Base-by-base conservation (phyloP, 352 stramenopile species). In the Aphanomyces invadans region DNA sequence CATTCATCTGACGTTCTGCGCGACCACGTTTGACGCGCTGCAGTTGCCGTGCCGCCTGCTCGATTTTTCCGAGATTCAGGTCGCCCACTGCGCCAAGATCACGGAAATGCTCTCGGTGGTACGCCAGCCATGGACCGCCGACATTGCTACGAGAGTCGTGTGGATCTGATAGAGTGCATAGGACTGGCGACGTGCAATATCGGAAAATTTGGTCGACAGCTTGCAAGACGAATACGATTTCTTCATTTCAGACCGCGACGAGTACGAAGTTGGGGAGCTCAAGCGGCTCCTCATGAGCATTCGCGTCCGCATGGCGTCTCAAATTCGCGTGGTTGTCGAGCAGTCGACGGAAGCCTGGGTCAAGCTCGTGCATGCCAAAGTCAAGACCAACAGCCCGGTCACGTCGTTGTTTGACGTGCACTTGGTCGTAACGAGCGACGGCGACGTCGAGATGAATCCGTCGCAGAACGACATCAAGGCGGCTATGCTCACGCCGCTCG, bases 201-300 rank as follows among this genome's bases (percentile, higher is more conserved):
- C 93, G 9, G 92, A 98, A 73, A 95, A 95, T 54, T 80, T 97
- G 39, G 93, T 97, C 70, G 92, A 98, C 74, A 96, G 95, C 65
- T 73, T 97, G 4, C 92, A 98, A 71, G 92, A 97, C 66, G 79
- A 95, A 65, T 97, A 88, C 62, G 90, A 98, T 59, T 92, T 97
- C 66, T 97, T 97, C 68, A 78, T 96, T 25, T 94, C 87, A 0
- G 88, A 97, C 57, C 52, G 69, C 1, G 60, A 68, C 1, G 70
- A 72, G 1, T 98, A 94, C 64, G 39, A 69, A 3, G 60, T 48
- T n/a, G 74, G 71, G 32, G 42, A 71, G 11, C 74, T 98, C 4
- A 75, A 83, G 33, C 73, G 86, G 46, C 77, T 97, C 36, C 73
- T 98, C 56, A 92, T 79, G 12, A 76, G 87, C 12, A 75, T 97